A percentile compares a stretch with the other conserved stretches of the same genome.
These are phyloP conservation scores for Magnolia kwangsiensis DNA, from an alignment of 164 flowering plant genomes.

Conservation along the genomic window DNA sequence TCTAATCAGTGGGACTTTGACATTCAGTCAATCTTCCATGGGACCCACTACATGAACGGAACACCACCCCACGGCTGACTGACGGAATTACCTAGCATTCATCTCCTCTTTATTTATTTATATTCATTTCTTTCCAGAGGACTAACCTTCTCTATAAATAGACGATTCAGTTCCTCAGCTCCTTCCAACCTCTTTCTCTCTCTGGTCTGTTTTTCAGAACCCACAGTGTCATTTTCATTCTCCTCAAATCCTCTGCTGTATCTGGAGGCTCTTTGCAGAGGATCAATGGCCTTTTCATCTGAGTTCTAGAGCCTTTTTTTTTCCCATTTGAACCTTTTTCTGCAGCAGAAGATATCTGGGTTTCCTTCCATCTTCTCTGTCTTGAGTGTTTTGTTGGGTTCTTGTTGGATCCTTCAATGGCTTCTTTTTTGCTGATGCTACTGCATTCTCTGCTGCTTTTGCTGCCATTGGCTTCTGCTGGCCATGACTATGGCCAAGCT, in stretches of 20 bases:
- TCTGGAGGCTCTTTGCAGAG: neutral
- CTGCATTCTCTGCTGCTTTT: conserved; percentile 31
- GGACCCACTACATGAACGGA: neutral
- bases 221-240: neutral
- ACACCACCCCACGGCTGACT: neutral
- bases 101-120: neutral
- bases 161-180: neutral
- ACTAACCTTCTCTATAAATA: neutral
- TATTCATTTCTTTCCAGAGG: neutral
- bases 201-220: neutral
- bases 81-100: neutral
- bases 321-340: neutral
- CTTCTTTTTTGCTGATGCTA: conserved; percentile 25
- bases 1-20: neutral
- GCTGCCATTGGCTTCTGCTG: conserved; percentile 48
- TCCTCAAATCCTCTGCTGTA: neutral
- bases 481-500: conserved; percentile 82
- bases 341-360: neutral
- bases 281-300: too few relatives aligned
- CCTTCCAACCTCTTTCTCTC: neutral
- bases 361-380: conserved; percentile 13
- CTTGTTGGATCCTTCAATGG: conserved; percentile 28
- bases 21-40: neutral
- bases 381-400: conserved; percentile 16
- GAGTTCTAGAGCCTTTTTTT: neutral